Percentiles rank a stretch among this genome's conserved stretches.
Evolutionary conservation across 179 eudicot species (phyloP).

Genomic region (Spinacia oleracea): DNA sequence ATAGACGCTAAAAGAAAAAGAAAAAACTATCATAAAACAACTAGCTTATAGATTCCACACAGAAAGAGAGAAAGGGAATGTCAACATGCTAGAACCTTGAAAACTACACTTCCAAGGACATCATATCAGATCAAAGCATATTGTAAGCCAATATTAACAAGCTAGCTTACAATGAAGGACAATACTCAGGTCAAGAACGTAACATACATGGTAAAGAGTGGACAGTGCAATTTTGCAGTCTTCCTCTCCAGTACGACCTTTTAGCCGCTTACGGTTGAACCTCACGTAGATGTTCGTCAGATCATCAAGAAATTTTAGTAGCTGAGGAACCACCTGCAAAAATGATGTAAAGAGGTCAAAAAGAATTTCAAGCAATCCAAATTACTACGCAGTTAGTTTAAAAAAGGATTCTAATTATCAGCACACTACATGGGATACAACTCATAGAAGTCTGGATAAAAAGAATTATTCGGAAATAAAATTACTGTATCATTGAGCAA

Average conservation of each 20-base stretch:
- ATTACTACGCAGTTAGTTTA: not conserved
- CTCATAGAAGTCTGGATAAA: not conserved
- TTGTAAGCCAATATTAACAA: not conserved
- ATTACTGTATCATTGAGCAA: not conserved
- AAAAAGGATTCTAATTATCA: not conserved
- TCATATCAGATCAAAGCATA: not conserved
- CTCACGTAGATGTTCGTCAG: conserved; percentile 92
- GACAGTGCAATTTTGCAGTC: conserved; percentile 95
- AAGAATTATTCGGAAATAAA: not conserved
- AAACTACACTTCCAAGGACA: not conserved
- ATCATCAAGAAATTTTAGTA: conserved; percentile 83
- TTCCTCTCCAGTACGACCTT: conserved; percentile 93
- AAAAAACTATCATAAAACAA: not conserved
- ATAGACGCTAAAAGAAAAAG: not conserved
- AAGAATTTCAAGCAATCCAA: conserved; percentile 1
- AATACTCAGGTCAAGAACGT: conserved; percentile 7
- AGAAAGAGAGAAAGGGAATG: not conserved
- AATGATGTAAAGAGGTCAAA: conserved; percentile 3
- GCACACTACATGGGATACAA: not conserved
- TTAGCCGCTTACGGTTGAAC: conserved; percentile 93
- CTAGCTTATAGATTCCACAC: not conserved
- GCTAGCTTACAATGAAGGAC: not conserved
- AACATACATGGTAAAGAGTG: conserved; percentile 79
- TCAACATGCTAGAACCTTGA: not conserved
- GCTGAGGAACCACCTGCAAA: conserved; percentile 90